Conservation (phyloP, 352 stramenopile genomes). For the Phytophthora capsici region DNA sequence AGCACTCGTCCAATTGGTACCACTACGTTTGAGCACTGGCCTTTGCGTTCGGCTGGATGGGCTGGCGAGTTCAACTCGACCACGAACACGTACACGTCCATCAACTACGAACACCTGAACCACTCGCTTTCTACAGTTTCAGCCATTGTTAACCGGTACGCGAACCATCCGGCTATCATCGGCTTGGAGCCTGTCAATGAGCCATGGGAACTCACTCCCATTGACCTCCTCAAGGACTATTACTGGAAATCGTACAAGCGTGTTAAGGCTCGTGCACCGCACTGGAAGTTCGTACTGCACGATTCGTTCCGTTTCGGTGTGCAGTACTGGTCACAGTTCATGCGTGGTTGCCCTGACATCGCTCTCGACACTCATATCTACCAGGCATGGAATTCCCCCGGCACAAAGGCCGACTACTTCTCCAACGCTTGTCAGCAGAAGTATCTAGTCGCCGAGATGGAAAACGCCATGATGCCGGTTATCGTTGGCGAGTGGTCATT, state of each 20-base stretch:
- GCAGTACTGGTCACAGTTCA: conserved; percentile 75
- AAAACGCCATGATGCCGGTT: conserved; percentile 92
- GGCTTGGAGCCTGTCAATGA: conserved; percentile 96
- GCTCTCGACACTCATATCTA: conserved; percentile 97
- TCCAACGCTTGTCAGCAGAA: conserved; percentile 92
- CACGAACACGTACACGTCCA: conserved; percentile 87
- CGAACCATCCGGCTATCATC: conserved; percentile 86
- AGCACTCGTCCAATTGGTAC: conserved; percentile 79
- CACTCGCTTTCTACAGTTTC: conserved; percentile 91
- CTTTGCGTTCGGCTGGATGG: conserved; percentile 90
- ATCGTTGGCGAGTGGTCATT: conserved; percentile 97
- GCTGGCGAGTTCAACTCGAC: conserved; percentile 89
- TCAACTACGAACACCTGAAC: conserved; percentile 93
- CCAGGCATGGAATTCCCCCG: conserved; percentile 85
- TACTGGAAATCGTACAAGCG: conserved; percentile 97
- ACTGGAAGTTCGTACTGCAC: conserved; percentile 97
- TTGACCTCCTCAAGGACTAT: conserved; percentile 93
- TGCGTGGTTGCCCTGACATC: conserved; percentile 90
- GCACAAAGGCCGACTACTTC: conserved; percentile 85
- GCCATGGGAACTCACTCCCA: conserved; percentile 94
- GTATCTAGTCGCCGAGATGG: conserved; percentile 89
- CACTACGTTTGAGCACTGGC: conserved; percentile 94
- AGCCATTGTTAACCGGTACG: conserved; percentile 89
- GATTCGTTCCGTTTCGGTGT: conserved; percentile 95
- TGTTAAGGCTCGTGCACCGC: conserved; percentile 90